Conservation (phyloP, 192 early-diverging fungal species). For the Coemansia sp. region DNA sequence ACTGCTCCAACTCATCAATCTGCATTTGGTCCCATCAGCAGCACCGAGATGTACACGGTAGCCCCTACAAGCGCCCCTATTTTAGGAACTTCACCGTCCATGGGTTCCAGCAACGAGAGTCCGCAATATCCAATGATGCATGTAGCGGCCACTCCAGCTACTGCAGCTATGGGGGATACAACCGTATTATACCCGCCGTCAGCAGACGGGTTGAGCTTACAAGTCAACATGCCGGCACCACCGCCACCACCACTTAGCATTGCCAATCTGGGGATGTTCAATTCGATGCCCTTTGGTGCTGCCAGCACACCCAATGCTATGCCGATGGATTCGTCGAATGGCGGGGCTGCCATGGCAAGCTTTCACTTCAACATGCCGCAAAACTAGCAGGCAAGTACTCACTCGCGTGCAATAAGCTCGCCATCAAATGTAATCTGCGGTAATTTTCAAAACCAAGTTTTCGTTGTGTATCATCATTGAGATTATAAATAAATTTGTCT, state of each 20-base stretch:
- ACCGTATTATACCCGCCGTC: background rate
- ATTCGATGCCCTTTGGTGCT: constrained; percentile 4
- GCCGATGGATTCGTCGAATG: background rate
- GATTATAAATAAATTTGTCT: background rate
- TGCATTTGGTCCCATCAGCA: background rate
- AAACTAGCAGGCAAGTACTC: background rate
- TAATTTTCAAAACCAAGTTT: constrained; percentile 3
- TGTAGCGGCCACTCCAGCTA: background rate
- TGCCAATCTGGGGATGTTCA: constrained; percentile 2
- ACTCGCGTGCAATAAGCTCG: constrained; percentile 4
- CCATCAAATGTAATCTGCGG: constrained; percentile 5
- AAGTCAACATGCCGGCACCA: background rate
- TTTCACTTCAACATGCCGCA: background rate
- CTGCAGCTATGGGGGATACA: background rate
- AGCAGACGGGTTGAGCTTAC: background rate
- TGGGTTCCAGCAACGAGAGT: background rate
- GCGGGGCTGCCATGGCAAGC: background rate
- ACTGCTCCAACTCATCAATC: background rate
- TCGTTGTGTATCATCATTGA: constrained; percentile 2
- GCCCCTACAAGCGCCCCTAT: constrained; percentile 4
- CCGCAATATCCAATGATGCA: background rate
- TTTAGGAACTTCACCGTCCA: background rate
- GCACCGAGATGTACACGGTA: background rate
- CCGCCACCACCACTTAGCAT: background rate
- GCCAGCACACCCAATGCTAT: background rate